Evolutionary conservation across 257 asterid genomes (phyloP).

Genomic region (Handroanthus guayacan): DNA sequence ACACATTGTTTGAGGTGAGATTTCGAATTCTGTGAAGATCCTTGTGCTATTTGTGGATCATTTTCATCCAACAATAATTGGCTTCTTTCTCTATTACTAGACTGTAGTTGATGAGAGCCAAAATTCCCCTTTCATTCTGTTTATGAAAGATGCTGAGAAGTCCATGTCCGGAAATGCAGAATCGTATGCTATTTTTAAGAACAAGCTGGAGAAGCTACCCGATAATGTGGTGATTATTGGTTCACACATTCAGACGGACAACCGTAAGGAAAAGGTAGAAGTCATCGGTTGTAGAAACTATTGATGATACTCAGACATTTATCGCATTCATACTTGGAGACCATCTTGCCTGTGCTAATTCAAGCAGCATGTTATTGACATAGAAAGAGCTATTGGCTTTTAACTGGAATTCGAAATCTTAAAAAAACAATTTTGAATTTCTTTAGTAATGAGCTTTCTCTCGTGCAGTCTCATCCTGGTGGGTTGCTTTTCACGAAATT

Average conservation of each 20-base stretch:
- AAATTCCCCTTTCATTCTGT: conserved; percentile 81
- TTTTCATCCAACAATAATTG: conserved; percentile 27
- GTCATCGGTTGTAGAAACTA: not conserved
- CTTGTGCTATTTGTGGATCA: conserved; percentile 22
- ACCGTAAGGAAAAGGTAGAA: conserved; percentile 83
- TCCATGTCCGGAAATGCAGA: conserved; percentile 79
- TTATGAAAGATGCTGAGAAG: conserved; percentile 92
- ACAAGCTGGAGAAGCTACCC: conserved; percentile 85
- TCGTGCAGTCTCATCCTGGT: conserved; percentile 85
- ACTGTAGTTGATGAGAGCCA: conserved; percentile 72
- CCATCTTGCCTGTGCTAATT: conserved; percentile 14
- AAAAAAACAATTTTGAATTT: not conserved
- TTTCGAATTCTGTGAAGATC: conserved; percentile 9
- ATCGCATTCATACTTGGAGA: not conserved
- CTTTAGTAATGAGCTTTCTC: conserved; percentile 29
- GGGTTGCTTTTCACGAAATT: conserved; percentile 81
- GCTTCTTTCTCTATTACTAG: conserved; percentile 47
- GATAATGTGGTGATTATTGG: conserved; percentile 81
- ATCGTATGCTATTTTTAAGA: conserved; percentile 64
- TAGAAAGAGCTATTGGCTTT: not conserved
- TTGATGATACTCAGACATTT: no score
- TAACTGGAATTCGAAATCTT: not conserved
- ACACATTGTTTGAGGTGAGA: conserved; percentile 84
- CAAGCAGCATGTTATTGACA: conserved; percentile 26
- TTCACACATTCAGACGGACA: conserved; percentile 74